Base-by-base conservation (phyloP, 164 flowering plant species). In the Stephania cephalantha region DNA sequence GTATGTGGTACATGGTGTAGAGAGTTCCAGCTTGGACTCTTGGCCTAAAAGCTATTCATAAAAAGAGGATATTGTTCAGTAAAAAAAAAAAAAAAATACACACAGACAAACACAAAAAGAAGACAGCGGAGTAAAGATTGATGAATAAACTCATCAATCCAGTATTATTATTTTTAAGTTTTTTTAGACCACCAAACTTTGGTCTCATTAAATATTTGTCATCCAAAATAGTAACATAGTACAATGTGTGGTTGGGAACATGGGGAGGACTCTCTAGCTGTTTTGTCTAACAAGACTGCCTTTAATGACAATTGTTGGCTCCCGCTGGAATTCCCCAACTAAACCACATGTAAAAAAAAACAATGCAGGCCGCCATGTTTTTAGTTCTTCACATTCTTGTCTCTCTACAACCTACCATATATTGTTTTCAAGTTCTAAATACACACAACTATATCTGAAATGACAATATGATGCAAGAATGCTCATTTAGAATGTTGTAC, bases 271-370 rank as follows among this genome's bases (percentile, higher is more conserved):
- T 58, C 55, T 50, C 55, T 50, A 35, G 42, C 20, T 18, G 64
- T 58, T 58, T 58, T 58, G 64, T 58, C 64, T 58, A 58, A 58
- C 64, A 58, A 58, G 64, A 58, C 64, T n/a, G 64, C 20, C 13
- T 58, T 58, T 9, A 58, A 17, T 58, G 64, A 58, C 20, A 58
- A 6, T 58, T 17, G 64, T 58, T 58, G 20, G 64, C 17, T 18
- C 64, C 6, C 20, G 64, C 64, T 58, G n/a, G n/a, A 58, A 58
- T 58, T 58, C 64, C 64, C 64, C 20, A 9, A 58, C 18, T 15
- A 58, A 58, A 15, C 20, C 64, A 58, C 64, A 58, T 58, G 64
- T 58, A 58, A 58, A 58, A 55, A 12, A 55, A 58, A 58, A n/a
- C 64, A 35, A 58, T 18, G 55, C 64, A 58, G 64, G 64, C 20